phyloP scores from a whole-genome alignment of 108 stramenopile genomes.

The Aurantiochytrium sp. region DNA sequence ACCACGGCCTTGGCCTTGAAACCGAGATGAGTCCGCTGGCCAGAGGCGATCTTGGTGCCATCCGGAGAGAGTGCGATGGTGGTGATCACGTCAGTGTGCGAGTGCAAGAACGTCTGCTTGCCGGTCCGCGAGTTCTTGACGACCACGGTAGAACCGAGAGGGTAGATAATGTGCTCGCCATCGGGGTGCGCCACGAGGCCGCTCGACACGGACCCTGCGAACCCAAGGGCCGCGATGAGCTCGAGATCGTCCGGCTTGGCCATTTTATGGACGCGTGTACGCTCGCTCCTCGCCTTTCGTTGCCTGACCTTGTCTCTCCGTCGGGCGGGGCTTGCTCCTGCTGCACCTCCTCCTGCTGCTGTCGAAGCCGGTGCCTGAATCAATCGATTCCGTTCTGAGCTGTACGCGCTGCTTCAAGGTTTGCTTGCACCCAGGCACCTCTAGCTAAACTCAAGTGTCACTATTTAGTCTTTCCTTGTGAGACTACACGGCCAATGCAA shows the following conservation, averaged over 20 bases:
- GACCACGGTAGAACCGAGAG: slow-evolving; percentile 51
- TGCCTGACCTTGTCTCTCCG: too few relatives aligned
- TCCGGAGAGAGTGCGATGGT: slow-evolving; percentile 68
- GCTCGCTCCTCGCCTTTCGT: too few relatives aligned
- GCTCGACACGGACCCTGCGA: slow-evolving; percentile 5
- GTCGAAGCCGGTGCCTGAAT: too few relatives aligned
- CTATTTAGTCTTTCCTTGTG: too few relatives aligned
- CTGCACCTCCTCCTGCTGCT: too few relatives aligned
- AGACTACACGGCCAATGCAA: too few relatives aligned
- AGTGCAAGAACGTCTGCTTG: slow-evolving; percentile 67
- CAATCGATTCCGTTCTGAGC: too few relatives aligned
- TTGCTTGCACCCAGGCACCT: too few relatives aligned
- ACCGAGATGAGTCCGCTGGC: slow-evolving; percentile 58
- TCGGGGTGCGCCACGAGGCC: slow-evolving; percentile 33
- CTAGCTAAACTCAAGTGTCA: too few relatives aligned
- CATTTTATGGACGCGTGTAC: not conserved
- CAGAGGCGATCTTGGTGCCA: slow-evolving; percentile 64
- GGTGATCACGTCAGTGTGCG: slow-evolving; percentile 65
- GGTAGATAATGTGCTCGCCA: slow-evolving; percentile 41
- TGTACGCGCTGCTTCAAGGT: too few relatives aligned
- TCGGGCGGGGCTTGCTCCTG: too few relatives aligned
- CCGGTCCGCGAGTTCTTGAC: slow-evolving; percentile 42
- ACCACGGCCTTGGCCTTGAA: slow-evolving; percentile 67
- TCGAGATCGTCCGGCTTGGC: slow-evolving; percentile 2
- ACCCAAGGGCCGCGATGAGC: not conserved